Evolutionary conservation across 2,329 filamentous ascomycete genomes (phyloP).

Genomic region (Phialemoniopsis sp.): DNA sequence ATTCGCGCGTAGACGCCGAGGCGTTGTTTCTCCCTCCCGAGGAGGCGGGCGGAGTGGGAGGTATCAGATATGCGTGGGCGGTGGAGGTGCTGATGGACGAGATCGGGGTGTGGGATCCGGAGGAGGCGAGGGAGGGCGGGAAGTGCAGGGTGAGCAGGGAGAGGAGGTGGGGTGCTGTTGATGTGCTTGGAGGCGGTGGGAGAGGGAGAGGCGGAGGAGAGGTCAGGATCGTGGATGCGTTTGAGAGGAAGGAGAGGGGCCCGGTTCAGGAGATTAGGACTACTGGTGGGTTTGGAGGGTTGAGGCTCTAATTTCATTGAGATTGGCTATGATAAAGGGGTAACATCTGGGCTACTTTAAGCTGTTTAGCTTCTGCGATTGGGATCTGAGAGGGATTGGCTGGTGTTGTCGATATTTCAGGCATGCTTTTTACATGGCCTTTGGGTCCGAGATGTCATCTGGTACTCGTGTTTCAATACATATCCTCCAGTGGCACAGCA

Average conservation of each 20-base stretch:
- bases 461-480: no score
- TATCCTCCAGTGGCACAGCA: no score
- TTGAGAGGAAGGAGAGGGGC: slow-evolving; percentile 11
- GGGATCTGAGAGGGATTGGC: no score
- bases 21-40: slow-evolving; percentile 13
- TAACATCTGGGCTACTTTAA: no score
- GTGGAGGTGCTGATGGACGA: slow-evolving; percentile 51
- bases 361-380: no score
- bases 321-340: no score
- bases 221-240: slow-evolving; percentile 33
- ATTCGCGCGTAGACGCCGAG: slow-evolving; percentile 33
- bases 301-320: no score
- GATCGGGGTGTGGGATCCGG: slow-evolving; percentile 35
- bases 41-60: neutral
- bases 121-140: slow-evolving; percentile 9
- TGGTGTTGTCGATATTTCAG: no score
- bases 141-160: slow-evolving; percentile 34
- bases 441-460: no score
- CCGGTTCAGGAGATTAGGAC: no score
- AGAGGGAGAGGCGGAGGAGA: slow-evolving; percentile 12
- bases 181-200: slow-evolving; percentile 17
- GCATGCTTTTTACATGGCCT: no score
- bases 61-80: slow-evolving; percentile 30
- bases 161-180: slow-evolving; percentile 49
- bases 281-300: no score